phyloP scores from a whole-genome alignment of 83 land plant genomes.

The Isoetes engelmannii region DNA sequence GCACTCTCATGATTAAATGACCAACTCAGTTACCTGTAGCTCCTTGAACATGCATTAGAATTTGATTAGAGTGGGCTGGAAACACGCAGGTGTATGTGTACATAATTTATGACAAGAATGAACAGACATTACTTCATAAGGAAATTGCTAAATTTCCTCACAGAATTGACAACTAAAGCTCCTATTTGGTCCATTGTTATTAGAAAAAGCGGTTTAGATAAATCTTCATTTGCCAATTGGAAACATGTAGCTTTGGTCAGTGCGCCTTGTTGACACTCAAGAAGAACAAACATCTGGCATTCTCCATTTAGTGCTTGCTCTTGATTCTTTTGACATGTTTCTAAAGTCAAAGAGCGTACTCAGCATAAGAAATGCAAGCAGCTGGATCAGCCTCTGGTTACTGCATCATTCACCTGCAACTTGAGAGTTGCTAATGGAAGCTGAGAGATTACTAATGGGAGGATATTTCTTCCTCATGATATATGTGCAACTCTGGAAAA shows the following conservation, averaged over 20 bases:
- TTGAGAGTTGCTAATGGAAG: background rate
- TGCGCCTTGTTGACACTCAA: background rate
- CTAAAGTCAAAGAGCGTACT: too few relatives aligned
- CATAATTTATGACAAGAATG: too few relatives aligned
- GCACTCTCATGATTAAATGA: too few relatives aligned
- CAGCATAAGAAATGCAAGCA: background rate
- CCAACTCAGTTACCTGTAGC: too few relatives aligned
- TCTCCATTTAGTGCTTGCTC: background rate
- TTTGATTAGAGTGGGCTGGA: too few relatives aligned
- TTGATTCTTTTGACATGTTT: background rate
- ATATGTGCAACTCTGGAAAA: background rate
- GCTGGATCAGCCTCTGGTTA: background rate
- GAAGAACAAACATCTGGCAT: conserved; percentile 2
- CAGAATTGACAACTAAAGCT: background rate
- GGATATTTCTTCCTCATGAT: background rate
- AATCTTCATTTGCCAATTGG: background rate
- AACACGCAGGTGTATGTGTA: too few relatives aligned
- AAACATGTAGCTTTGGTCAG: background rate
- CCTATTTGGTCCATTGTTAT: background rate
- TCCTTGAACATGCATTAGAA: too few relatives aligned
- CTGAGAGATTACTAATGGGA: background rate
- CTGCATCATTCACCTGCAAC: background rate
- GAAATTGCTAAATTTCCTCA: too few relatives aligned
- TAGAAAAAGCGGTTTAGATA: background rate
- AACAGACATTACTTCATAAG: too few relatives aligned